Evolutionary conservation across 305 asterid species (phyloP), one percentile per base, ranked within the genome.

Genomic region (Fraxinus sp.): DNA sequence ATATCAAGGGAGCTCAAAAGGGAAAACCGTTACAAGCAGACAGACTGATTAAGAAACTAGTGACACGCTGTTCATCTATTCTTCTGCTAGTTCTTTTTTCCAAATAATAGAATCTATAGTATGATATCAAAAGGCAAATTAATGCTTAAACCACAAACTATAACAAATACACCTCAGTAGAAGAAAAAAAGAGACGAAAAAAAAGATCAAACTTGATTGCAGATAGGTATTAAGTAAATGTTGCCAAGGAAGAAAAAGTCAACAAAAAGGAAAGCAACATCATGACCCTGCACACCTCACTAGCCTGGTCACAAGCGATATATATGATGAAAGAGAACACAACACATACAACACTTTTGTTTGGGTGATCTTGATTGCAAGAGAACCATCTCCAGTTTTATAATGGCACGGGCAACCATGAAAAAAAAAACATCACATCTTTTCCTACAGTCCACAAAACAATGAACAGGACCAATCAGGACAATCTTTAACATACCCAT

Each of bases 401-500:
- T 55, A 55, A 55, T 71, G 41, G 24, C 22, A 71, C 5, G 7
- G 76, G 76, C 41, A 71, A 71, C 39, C 22, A 30, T 71, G 22
- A 11, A 10, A 44, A 28, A 11, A 28, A 32, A 28, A 71, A 33
- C 20, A 22, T 49, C 7, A 39, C 68, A 24, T 46, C 70, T 39
- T 76, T 76, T 33, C 13, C 22, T 3, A 10, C 22, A 26, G 44
- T 14, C 59, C 66, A 26, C 4, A 71, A 39, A 76, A 37, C 20
- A 44, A 82, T 68, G 33, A 41, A 64, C 55, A 24, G 36, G 41
- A 32, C 22, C 76, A 28, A n/a, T 71, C 76, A 41, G 46, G 62
- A 68, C 22, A 16, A 71, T 70, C 76, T 32, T 30, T 32, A 39
- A 76, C 94, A 80, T 90, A 95, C 99, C 94, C 97, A 83, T 89